These are phyloP conservation scores for Phytophthora megakarya DNA, from an alignment of 352 stramenopile species.

Conservation along the genomic window DNA sequence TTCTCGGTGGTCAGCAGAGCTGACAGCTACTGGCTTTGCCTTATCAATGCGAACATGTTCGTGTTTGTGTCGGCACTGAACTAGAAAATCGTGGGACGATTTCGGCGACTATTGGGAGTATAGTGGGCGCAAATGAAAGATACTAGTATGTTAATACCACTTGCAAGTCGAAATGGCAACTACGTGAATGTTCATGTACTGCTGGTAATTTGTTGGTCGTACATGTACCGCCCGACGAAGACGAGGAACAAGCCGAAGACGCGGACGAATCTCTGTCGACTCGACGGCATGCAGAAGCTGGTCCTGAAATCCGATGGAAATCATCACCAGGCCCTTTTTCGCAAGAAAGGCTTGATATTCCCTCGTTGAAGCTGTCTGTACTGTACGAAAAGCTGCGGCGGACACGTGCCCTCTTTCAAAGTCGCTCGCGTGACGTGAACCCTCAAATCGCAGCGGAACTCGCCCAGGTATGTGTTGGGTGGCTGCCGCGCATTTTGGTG, in stretches of 20 bases:
- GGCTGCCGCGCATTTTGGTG: neutral
- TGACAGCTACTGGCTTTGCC: slow-evolving; percentile 14
- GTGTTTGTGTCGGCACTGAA: neutral
- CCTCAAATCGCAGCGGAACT: slow-evolving; percentile 22
- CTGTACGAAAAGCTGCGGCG: slow-evolving; percentile 14
- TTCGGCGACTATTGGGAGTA: slow-evolving; percentile 32
- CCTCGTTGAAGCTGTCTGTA: slow-evolving; percentile 37
- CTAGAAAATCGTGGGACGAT: slow-evolving; percentile 15
- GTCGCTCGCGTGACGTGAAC: neutral
- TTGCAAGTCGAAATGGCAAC: neutral
- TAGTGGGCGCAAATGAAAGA: slow-evolving; percentile 33
- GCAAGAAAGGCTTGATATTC: slow-evolving; percentile 17
- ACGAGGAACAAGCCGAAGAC: neutral
- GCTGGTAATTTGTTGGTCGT: no score
- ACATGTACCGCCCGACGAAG: no score
- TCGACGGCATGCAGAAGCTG: slow-evolving; percentile 14
- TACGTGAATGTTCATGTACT: neutral
- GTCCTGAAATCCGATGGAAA: slow-evolving; percentile 20
- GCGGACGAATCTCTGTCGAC: slow-evolving; percentile 23
- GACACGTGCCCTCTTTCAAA: neutral
- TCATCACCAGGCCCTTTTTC: slow-evolving; percentile 23
- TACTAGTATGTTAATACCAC: slow-evolving; percentile 23
- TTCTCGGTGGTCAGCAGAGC: neutral
- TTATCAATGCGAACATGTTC: neutral
- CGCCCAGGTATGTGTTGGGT: neutral